These are phyloP conservation scores for Umbelopsis isabellina DNA, from an alignment of 192 early-diverging fungal genomes.

Conservation along the genomic window DNA sequence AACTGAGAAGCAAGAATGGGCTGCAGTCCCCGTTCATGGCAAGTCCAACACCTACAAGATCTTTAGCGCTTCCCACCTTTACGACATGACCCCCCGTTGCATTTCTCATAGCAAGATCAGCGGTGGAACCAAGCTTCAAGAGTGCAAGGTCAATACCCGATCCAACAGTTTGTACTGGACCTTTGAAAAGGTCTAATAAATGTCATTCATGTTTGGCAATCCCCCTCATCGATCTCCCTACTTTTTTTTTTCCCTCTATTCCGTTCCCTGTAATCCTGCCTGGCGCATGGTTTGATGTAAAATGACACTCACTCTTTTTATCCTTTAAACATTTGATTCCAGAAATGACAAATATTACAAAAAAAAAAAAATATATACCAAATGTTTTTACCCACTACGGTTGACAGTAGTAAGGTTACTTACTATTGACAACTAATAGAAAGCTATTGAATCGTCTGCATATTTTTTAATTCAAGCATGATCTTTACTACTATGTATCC, in stretches of 20 bases:
- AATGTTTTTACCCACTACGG: too few relatives aligned
- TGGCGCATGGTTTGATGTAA: constrained; percentile 1
- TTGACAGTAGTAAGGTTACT: too few relatives aligned
- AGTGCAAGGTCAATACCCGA: constrained; percentile 30
- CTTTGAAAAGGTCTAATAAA: constrained; percentile 11
- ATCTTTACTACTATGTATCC: too few relatives aligned
- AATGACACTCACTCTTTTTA: not conserved
- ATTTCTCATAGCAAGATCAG: constrained; percentile 18
- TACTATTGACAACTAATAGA: too few relatives aligned
- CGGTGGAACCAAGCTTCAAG: constrained; percentile 25
- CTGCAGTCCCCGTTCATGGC: constrained; percentile 23
- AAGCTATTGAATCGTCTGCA: too few relatives aligned
- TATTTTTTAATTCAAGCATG: too few relatives aligned
- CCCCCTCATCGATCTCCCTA: not conserved
- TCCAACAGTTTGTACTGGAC: constrained; percentile 27
- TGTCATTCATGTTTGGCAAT: not conserved
- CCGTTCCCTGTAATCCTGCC: not conserved
- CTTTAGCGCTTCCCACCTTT: constrained; percentile 31
- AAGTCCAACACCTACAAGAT: constrained; percentile 24
- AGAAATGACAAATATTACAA: not conserved
- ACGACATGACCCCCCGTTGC: constrained; percentile 35
- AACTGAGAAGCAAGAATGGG: constrained; percentile 30
- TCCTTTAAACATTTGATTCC: not conserved
- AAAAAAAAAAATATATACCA: not conserved
- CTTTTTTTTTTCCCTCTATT: not conserved